Base-by-base conservation (phyloP, 257 asterid genomes). In the Lithospermum erythrorhizon region DNA sequence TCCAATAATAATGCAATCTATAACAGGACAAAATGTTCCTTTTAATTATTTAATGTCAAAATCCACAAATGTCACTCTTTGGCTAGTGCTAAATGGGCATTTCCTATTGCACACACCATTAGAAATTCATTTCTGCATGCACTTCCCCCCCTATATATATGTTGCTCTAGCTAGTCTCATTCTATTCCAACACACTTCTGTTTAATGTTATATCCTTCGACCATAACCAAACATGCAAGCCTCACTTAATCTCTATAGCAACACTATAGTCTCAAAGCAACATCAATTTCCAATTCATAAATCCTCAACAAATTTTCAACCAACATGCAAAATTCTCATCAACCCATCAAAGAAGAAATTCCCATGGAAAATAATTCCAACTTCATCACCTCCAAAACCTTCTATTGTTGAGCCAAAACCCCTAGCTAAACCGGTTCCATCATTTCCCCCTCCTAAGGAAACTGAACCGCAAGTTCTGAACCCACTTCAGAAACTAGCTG, bases 401-500 rank as follows among this genome's bases (percentile, higher is more conserved):
- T 0, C 57, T 23, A 25, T 61, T 18, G 57, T 55, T 0, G 24
- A 18, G 14, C 53, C 54, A 35, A 21, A 66, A n/a, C 24, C 64
- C 18, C 6, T 22, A 1, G 9, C n/a, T 55, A 22, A 55, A 6
- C 69, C 69, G 9, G 61, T 52, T 27, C 65, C 47, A 13, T 9
- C 10, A 14, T 4, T 10, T 35, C 53, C 62, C 52, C 74, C 69
- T 6, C 10, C 24, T 0, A 41, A 58, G 13, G 1, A 21, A 30
- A 7, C 11, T 49, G 48, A 21, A 6, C 53, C 65, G 0, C 64
- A 63, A 4, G 41, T 27, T 27, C 61, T 75, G n/a, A 82, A 70
- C 72, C 80, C 80, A 0, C 9, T 79, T 19, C 86, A 84, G 29
- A 84, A 72, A 64, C 47, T 79, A 5, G 81, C 76, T 0, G 77